A percentile compares a stretch with the other conserved stretches of the same genome.
These are phyloP conservation scores for Phytophthora ramorum DNA, from an alignment of 352 stramenopile species.

Conservation along the genomic window DNA sequence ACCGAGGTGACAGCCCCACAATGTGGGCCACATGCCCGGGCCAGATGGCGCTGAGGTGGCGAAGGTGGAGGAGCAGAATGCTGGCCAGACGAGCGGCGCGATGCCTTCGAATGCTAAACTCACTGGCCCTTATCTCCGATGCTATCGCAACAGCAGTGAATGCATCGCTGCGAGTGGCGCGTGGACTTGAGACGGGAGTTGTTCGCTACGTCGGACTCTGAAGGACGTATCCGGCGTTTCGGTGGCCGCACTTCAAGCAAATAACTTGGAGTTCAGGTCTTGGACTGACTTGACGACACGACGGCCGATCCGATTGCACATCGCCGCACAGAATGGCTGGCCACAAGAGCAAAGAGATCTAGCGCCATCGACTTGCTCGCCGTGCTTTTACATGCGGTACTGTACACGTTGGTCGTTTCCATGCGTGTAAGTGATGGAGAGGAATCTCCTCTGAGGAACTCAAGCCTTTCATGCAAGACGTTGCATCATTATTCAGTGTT, in stretches of 20 bases:
- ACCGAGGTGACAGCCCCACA: slow-evolving; percentile 13
- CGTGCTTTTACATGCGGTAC: slow-evolving; percentile 19
- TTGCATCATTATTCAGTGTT: slow-evolving; percentile 8
- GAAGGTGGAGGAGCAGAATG: slow-evolving; percentile 2
- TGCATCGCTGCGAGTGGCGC: neutral
- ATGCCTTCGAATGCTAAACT: neutral
- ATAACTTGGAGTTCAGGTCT: too few species aligned
- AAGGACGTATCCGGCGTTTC: slow-evolving; percentile 18
- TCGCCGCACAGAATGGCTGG: slow-evolving; percentile 18
- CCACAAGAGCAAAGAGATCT: neutral
- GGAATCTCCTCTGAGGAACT: neutral
- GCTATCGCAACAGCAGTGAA: slow-evolving; percentile 12
- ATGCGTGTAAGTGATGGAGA: neutral
- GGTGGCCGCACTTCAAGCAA: slow-evolving; percentile 23
- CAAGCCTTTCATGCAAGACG: slow-evolving; percentile 10
- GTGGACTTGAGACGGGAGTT: slow-evolving; percentile 16
- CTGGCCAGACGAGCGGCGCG: slow-evolving; percentile 15
- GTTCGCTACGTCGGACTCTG: neutral
- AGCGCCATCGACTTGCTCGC: slow-evolving; percentile 10
- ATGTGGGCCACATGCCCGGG: slow-evolving; percentile 9
- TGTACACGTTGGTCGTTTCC: too few species aligned
- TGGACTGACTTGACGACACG: slow-evolving; percentile 21
- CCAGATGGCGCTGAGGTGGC: slow-evolving; percentile 33
- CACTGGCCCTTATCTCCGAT: slow-evolving; percentile 4
- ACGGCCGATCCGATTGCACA: slow-evolving; percentile 25